phyloP scores from a whole-genome alignment of 129 eudicot species.

The Kitagawia praeruptora region DNA sequence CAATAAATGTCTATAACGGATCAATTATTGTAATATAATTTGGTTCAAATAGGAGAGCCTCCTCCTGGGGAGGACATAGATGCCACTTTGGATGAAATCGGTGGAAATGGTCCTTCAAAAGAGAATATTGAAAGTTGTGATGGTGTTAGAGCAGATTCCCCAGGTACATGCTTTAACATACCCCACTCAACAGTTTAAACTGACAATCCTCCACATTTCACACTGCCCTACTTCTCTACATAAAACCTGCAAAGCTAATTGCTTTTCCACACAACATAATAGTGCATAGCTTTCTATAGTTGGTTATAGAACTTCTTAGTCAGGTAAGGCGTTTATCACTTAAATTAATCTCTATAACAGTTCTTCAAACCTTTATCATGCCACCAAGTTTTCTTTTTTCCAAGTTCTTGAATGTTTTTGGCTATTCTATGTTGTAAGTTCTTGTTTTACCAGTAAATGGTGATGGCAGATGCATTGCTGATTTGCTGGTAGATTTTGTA shows the following conservation, averaged over 20 bases:
- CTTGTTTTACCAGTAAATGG: background rate
- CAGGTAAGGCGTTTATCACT: background rate
- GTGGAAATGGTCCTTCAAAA: too few species aligned
- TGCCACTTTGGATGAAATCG: too few species aligned
- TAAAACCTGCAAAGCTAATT: background rate
- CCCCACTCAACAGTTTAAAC: background rate
- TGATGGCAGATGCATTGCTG: slow-evolving; percentile 2
- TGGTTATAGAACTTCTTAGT: background rate
- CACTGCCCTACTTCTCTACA: background rate
- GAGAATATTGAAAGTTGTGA: too few species aligned
- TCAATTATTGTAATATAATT: too few species aligned
- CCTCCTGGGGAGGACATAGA: too few species aligned
- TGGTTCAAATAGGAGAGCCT: too few species aligned
- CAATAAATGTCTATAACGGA: too few species aligned
- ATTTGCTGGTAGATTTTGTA: background rate
- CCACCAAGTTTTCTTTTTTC: background rate
- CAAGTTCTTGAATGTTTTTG: too few species aligned
- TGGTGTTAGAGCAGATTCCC: too few species aligned
- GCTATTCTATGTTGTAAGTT: background rate
- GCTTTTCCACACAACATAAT: background rate
- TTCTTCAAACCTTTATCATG: background rate
- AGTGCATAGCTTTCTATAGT: background rate
- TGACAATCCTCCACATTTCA: background rate
- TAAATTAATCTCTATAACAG: background rate
- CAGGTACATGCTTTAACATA: too few species aligned